Conservation (phyloP, 169 alveolate genomes). For the Cardiosporidium cionae region DNA sequence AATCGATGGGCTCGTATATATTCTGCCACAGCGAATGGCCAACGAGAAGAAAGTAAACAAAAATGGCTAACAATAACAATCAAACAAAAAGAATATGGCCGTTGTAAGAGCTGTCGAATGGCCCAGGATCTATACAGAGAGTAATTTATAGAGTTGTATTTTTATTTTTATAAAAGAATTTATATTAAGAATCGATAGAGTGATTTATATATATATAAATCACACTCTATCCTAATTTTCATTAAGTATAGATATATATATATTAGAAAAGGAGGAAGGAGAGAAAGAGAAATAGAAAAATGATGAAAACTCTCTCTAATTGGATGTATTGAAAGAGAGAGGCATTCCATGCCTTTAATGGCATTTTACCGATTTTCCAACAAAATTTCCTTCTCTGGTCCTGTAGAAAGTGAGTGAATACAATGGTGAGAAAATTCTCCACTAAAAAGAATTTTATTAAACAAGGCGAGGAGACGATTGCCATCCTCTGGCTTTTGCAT, state of each 20-base stretch:
- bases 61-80: constrained; percentile 51
- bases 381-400: neutral
- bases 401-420: neutral
- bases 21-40: constrained; percentile 57
- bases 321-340: too few species aligned
- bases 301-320: too few species aligned
- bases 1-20: constrained; percentile 42
- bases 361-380: neutral
- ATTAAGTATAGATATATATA: too few species aligned
- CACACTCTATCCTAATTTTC: too few species aligned
- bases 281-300: too few species aligned
- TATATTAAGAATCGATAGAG: too few species aligned
- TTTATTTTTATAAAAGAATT: neutral
- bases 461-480: neutral
- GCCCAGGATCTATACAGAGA: constrained; percentile 50
- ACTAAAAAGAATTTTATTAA: neutral
- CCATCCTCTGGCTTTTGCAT: neutral
- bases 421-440: neutral
- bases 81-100: constrained; percentile 42
- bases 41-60: constrained; percentile 50
- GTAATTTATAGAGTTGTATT: neutral
- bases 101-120: constrained; percentile 42
- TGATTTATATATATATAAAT: too few species aligned
- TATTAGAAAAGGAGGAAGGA: too few species aligned
- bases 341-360: too few species aligned